Percentiles rank a stretch among this genome's conserved stretches.
Evolutionary conservation across 495 filamentous ascomycete species (phyloP).

Genomic region (Tuber borchii): DNA sequence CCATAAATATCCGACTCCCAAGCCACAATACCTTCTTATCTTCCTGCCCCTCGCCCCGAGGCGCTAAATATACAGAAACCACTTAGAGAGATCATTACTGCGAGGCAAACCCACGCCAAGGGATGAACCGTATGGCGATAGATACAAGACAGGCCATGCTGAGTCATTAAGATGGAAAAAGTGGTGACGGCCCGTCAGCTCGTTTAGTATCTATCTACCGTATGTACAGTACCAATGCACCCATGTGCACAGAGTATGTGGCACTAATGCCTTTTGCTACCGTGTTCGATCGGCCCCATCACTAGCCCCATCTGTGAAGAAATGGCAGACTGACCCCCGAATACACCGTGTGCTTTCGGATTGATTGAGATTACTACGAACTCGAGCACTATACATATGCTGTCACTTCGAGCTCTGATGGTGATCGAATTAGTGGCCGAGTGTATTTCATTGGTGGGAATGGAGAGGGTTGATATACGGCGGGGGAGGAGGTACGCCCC

Average conservation of each 20-base stretch:
- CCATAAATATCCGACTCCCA: not conserved
- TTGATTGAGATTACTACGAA: too few species aligned
- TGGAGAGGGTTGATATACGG: not conserved
- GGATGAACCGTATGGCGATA: not conserved
- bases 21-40: not conserved
- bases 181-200: not conserved
- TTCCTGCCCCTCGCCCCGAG: not conserved
- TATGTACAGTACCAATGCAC: not conserved
- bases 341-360: too few species aligned
- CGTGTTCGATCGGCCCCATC: not conserved
- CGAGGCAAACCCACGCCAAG: not conserved
- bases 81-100: not conserved
- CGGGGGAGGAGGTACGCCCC: not conserved
- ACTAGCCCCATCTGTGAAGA: not conserved
- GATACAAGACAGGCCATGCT: not conserved
- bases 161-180: not conserved
- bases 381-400: not conserved
- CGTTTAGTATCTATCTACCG: not conserved
- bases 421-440: not conserved
- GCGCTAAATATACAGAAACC: not conserved
- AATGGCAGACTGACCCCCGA: not conserved
- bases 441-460: not conserved
- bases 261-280: not conserved
- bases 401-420: not conserved
- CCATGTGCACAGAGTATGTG: not conserved